These are phyloP conservation scores for Cryptococcus sp. DNA, from an alignment of 1,284 basidiomycete genomes.

Conservation along the genomic window DNA sequence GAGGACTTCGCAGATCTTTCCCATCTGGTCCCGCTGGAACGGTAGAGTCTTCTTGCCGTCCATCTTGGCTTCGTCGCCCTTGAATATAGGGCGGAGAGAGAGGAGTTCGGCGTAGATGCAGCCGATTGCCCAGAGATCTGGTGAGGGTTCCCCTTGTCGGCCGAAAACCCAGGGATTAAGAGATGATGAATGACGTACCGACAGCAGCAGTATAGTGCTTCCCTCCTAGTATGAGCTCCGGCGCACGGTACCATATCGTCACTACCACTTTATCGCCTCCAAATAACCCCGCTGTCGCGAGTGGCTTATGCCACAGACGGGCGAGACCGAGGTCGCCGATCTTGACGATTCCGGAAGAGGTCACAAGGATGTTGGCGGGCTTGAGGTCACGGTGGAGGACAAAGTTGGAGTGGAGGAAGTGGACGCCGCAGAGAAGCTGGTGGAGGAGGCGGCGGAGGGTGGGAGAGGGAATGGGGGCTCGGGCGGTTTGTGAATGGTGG, in stretches of 20 bases:
- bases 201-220: constrained; percentile 96
- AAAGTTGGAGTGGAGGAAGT: constrained; percentile 92
- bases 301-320: constrained; percentile 58
- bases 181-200: constrained; percentile 43
- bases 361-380: constrained; percentile 97
- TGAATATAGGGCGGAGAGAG: constrained; percentile 93
- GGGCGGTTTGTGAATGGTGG: constrained; percentile 86
- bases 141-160: not conserved
- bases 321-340: constrained; percentile 97
- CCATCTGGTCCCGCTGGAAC: constrained; percentile 89
- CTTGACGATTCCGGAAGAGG: constrained; percentile 82
- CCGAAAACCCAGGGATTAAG: not conserved
- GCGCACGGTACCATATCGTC: constrained; percentile 98
- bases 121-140: constrained; percentile 90
- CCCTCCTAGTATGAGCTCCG: constrained; percentile 89
- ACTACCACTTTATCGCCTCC: constrained; percentile 97
- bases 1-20: constrained; percentile 91
- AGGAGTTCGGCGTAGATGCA: constrained; percentile 96
- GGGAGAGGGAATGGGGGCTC: constrained; percentile 64
- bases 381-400: constrained; percentile 96
- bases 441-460: constrained; percentile 91
- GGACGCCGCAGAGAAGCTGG: constrained; percentile 91
- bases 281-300: constrained; percentile 52
- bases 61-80: constrained; percentile 96
- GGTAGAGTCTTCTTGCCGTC: constrained; percentile 80